Evolutionary conservation across 768 basidiomycete species (phyloP).

Genomic region (Termitomyces bulborhizus): DNA sequence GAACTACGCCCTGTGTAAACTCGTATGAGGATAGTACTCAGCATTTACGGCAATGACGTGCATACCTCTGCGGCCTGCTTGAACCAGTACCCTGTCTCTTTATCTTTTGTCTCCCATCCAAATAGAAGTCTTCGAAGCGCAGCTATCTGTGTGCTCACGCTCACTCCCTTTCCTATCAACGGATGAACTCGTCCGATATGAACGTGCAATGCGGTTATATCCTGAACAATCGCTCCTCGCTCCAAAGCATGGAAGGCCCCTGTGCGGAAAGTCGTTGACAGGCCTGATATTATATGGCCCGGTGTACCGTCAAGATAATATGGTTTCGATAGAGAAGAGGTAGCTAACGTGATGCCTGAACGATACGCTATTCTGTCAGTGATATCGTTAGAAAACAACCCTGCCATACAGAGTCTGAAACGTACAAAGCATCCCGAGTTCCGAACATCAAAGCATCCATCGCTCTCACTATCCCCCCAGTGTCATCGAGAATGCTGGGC

Average conservation of each 20-base stretch:
- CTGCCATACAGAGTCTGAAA: constrained; percentile 5
- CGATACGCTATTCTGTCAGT: constrained; percentile 52
- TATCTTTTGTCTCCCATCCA: constrained; percentile 41
- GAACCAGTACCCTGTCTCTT: constrained; percentile 50
- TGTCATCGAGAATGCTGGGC: constrained; percentile 38
- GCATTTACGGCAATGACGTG: neutral
- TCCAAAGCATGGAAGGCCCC: constrained; percentile 53
- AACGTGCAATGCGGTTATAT: constrained; percentile 59
- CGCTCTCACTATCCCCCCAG: constrained; percentile 53
- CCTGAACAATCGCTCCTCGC: constrained; percentile 53
- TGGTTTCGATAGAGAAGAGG: constrained; percentile 41
- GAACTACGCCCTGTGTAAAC: constrained; percentile 45
- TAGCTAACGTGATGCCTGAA: constrained; percentile 59
- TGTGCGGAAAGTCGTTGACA: constrained; percentile 58
- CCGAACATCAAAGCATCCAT: constrained; percentile 68
- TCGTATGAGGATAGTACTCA: constrained; percentile 2
- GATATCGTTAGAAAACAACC: neutral
- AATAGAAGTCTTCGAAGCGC: constrained; percentile 55
- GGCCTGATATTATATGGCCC: constrained; percentile 47
- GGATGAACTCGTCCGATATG: constrained; percentile 38
- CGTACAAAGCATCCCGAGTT: constrained; percentile 70
- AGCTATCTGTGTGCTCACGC: constrained; percentile 65
- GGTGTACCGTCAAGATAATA: constrained; percentile 28
- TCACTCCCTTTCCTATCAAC: constrained; percentile 26
- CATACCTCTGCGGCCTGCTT: constrained; percentile 48